phyloP scores from a whole-genome alignment of 148 eudicot genomes.

The Rhododendron mucronatum region DNA sequence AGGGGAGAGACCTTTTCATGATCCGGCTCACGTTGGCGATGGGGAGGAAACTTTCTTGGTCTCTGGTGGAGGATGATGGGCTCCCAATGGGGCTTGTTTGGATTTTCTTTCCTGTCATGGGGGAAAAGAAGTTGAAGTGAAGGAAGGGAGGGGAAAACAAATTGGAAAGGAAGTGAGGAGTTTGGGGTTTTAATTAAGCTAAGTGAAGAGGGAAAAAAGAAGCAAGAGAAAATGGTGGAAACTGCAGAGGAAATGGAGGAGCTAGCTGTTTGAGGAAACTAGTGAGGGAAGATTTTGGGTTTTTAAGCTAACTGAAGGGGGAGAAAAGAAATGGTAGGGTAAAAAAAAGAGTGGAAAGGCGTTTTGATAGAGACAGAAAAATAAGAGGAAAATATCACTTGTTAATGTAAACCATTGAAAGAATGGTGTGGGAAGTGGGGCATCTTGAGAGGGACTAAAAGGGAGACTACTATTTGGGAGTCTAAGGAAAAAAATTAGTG shows the following conservation, averaged over 20 bases:
- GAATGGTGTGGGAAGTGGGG: neutral
- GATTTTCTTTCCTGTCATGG: slow-evolving; percentile 31
- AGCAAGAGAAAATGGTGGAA: neutral
- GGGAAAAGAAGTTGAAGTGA: neutral
- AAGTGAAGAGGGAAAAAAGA: neutral
- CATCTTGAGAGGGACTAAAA: neutral
- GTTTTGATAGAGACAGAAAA: slow-evolving; percentile 15
- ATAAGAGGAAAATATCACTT: neutral
- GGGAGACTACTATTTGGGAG: neutral
- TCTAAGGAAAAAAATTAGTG: neutral
- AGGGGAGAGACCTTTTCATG: slow-evolving; percentile 36
- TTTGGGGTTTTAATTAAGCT: neutral
- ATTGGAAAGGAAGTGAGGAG: neutral
- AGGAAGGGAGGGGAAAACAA: neutral
- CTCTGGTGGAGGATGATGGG: slow-evolving; percentile 27
- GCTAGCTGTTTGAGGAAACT: neutral
- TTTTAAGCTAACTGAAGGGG: neutral
- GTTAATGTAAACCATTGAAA: neutral
- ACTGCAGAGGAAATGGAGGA: neutral
- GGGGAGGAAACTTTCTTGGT: slow-evolving; percentile 41
- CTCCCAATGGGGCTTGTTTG: slow-evolving; percentile 24
- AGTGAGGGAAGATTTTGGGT: neutral
- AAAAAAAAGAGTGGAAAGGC: slow-evolving; percentile 5
- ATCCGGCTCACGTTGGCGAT: slow-evolving; percentile 45
- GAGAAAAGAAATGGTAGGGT: neutral